Evolutionary conservation across 2,329 filamentous ascomycete species (phyloP).

Genomic region (Cercospora zeina): DNA sequence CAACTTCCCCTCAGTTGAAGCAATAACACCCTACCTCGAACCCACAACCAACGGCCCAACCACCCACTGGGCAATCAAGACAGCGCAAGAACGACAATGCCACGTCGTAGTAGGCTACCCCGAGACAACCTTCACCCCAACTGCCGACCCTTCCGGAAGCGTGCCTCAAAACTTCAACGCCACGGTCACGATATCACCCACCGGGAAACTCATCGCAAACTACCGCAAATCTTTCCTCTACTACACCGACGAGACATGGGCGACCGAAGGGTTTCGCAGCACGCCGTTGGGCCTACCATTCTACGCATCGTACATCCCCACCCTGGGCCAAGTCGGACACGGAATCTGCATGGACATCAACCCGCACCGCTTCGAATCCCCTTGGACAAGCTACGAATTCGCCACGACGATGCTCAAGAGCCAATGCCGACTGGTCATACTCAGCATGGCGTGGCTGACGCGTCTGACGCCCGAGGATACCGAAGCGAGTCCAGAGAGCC

Average conservation of each 20-base stretch:
- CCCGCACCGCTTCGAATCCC: constrained; percentile 61
- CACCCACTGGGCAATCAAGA: constrained; percentile 69
- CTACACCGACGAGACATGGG: constrained; percentile 67
- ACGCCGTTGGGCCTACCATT: constrained; percentile 26
- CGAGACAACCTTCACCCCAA: constrained; percentile 49
- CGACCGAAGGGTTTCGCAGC: constrained; percentile 38
- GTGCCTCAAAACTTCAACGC: constrained; percentile 55
- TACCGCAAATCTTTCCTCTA: constrained; percentile 67
- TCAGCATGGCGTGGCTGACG: constrained; percentile 79
- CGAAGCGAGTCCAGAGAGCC: constrained; percentile 52
- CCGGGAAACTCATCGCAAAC: constrained; percentile 57
- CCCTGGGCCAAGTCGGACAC: constrained; percentile 43
- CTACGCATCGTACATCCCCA: constrained; percentile 45
- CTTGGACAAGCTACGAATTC: constrained; percentile 61
- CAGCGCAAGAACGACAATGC: constrained; percentile 66
- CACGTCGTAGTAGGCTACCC: constrained; percentile 73
- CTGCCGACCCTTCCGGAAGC: constrained; percentile 13
- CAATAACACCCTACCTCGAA: constrained; percentile 71
- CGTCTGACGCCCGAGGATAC: constrained; percentile 52
- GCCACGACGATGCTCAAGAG: constrained; percentile 58
- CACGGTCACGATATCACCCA: constrained; percentile 58
- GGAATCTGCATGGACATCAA: constrained; percentile 63
- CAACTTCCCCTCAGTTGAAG: constrained; percentile 69
- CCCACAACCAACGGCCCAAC: constrained; percentile 64
- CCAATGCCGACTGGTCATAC: constrained; percentile 62